Conservation (phyloP, 352 stramenopile genomes). For the Halophytophthora polymorphica region DNA sequence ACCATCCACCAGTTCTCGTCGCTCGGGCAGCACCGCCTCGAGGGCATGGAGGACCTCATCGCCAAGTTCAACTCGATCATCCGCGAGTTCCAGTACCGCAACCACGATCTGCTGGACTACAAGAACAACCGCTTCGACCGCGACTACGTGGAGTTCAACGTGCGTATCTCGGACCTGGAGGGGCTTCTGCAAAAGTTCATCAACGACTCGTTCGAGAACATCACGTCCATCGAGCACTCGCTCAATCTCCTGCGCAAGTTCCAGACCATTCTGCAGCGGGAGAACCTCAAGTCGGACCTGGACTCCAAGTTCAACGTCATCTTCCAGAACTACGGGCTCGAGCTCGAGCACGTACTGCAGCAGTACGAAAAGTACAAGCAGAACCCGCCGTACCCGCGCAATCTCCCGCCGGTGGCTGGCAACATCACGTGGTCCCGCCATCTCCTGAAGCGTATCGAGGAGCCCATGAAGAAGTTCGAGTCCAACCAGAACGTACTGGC, state of each 20-base stretch:
- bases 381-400: slow-evolving; percentile 94
- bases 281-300: slow-evolving; percentile 97
- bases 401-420: slow-evolving; percentile 95
- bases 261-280: slow-evolving; percentile 96
- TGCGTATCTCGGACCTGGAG: slow-evolving; percentile 96
- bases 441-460: slow-evolving; percentile 98
- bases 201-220: slow-evolving; percentile 98
- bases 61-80: slow-evolving; percentile 96
- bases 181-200: slow-evolving; percentile 97
- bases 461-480: slow-evolving; percentile 99
- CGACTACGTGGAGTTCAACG: slow-evolving; percentile 96
- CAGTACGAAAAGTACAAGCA: slow-evolving; percentile 99
- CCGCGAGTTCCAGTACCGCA: slow-evolving; percentile 95
- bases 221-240: slow-evolving; percentile 97
- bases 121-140: slow-evolving; percentile 98
- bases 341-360: slow-evolving; percentile 97
- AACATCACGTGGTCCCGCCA: slow-evolving; percentile 98
- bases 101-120: slow-evolving; percentile 97
- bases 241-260: slow-evolving; percentile 97
- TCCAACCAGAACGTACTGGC: slow-evolving; percentile 96
- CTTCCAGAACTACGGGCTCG: slow-evolving; percentile 98
- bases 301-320: slow-evolving; percentile 99
- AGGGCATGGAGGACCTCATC: slow-evolving; percentile 90
- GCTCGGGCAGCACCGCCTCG: slow-evolving; percentile 90
- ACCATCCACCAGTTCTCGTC: slow-evolving; percentile 97